Evolutionary conservation across 2,329 filamentous ascomycete species (phyloP), one percentile per base, ranked within the genome.

Genomic region (Elsinoe arachidis): DNA sequence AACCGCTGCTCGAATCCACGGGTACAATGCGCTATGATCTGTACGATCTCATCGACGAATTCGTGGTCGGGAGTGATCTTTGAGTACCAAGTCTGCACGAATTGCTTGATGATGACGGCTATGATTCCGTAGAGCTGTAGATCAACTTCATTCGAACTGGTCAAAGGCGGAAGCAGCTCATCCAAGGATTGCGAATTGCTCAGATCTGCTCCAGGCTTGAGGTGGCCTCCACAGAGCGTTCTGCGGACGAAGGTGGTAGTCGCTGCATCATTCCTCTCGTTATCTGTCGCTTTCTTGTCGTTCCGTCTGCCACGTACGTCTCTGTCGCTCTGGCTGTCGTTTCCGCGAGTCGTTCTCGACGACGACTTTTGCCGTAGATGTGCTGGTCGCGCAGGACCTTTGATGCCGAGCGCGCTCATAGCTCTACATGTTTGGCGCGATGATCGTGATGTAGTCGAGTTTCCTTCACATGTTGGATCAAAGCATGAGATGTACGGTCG

Each of bases 81-180:
- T 62, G 78, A 80, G 75, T 99, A 99, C 93, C 93, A 99, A 33
- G 83, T 84, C 70, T 93, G 86, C 37, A 99, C 87, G 69, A 90
- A 96, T 62, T 96, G 90, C 66, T 88, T 85, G 65, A 96, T 78
- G 61, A 97, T 84, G 59, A 97, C 87, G 55, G 93, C 88, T 60
- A 99, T 84, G 60, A 97, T 81, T 26, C 89, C 92, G 69, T 97
- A 99, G 3, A 99, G 80, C 73, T 99, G 88, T 58, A 95, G 76
- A 71, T 99, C 93, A 59, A 97, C 83, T 64, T 95, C 90, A 70
- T 96, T 95, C 54, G 90, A 90, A 75, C 90, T 96, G 51, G 92
- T 97, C 67, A 99, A 78, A 38, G 91, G 90, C 59, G 92, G 93
- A 46, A 99, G 77, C 43, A 96, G 76, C 64, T 91, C 87, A 60